Conservation (phyloP, 1,284 basidiomycete genomes). For the Sanghuangporus baumii region DNA sequence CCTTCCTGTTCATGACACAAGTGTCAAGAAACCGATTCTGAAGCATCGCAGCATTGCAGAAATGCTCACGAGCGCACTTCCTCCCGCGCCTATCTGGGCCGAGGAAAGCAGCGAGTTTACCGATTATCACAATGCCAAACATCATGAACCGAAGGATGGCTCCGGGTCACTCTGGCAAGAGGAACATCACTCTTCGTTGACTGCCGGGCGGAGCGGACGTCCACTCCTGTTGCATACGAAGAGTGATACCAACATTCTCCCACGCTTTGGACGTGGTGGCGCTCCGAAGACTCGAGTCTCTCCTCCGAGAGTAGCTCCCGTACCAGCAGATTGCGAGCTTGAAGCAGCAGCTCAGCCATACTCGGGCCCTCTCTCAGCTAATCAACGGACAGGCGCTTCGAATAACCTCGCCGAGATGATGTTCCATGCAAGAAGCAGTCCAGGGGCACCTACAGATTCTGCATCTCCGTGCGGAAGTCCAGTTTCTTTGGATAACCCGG, state of each 20-base stretch:
- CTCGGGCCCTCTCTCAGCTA: constrained; percentile 1
- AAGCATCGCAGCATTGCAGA: constrained; percentile 94
- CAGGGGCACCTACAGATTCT: background rate
- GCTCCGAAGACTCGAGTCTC: constrained; percentile 1
- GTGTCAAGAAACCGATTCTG: constrained; percentile 80
- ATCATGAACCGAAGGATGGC: constrained; percentile 30
- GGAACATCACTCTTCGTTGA: constrained; percentile 19
- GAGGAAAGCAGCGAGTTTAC: constrained; percentile 19
- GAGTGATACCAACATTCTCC: constrained; percentile 72
- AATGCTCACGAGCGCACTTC: constrained; percentile 64
- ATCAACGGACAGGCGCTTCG: constrained; percentile 14
- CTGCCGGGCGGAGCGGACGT: constrained; percentile 27
- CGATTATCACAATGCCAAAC: constrained; percentile 31
- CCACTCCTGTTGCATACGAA: constrained; percentile 72
- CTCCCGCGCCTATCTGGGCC: constrained; percentile 51
- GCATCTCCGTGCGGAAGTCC: background rate
- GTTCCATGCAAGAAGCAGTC: background rate
- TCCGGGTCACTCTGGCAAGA: constrained; percentile 21
- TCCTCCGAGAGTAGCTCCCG: constrained; percentile 11
- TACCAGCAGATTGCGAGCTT: constrained; percentile 1
- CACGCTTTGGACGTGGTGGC: constrained; percentile 8
- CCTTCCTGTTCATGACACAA: constrained; percentile 18
- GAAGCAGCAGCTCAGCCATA: background rate
- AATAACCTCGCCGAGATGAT: constrained; percentile 13
- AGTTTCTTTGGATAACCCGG: background rate